Evolutionary conservation across 2,329 filamentous ascomycete species (phyloP).

Genomic region (Ophiostoma pallidulum): DNA sequence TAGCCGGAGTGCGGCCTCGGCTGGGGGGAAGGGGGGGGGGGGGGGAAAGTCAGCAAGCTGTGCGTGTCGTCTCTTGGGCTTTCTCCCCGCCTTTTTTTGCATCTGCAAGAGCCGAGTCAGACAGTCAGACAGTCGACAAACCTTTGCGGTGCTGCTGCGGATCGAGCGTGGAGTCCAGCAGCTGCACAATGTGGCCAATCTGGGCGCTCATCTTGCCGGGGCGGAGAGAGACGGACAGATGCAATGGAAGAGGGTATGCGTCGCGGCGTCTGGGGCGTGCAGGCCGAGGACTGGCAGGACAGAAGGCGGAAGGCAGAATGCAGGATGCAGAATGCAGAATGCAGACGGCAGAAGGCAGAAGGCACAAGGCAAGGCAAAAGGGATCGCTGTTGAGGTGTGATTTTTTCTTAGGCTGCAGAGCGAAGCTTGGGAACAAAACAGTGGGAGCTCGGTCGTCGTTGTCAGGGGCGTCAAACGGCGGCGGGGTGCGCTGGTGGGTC

Average conservation of each 20-base stretch:
- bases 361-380: too few species aligned
- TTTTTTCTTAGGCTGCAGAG: background rate
- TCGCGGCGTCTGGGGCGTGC: background rate
- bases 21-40: constrained; percentile 44
- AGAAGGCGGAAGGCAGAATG: too few species aligned
- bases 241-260: background rate
- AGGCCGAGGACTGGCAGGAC: background rate
- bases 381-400: too few species aligned
- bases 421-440: constrained; percentile 11
- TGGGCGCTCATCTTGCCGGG: constrained; percentile 44
- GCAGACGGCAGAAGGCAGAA: too few species aligned
- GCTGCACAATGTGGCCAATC: constrained; percentile 58
- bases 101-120: too few species aligned
- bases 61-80: too few species aligned
- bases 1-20: constrained; percentile 68
- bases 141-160: constrained; percentile 83
- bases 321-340: too few species aligned
- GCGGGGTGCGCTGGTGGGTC: constrained; percentile 11
- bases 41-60: too few species aligned
- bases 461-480: constrained; percentile 10
- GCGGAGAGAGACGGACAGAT: background rate
- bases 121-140: constrained; percentile 25
- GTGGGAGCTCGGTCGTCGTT: constrained; percentile 10
- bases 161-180: constrained; percentile 86
- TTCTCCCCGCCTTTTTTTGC: too few species aligned